phyloP scores from a whole-genome alignment of 768 basidiomycete genomes.

The Xerocomellus dryophilus region DNA sequence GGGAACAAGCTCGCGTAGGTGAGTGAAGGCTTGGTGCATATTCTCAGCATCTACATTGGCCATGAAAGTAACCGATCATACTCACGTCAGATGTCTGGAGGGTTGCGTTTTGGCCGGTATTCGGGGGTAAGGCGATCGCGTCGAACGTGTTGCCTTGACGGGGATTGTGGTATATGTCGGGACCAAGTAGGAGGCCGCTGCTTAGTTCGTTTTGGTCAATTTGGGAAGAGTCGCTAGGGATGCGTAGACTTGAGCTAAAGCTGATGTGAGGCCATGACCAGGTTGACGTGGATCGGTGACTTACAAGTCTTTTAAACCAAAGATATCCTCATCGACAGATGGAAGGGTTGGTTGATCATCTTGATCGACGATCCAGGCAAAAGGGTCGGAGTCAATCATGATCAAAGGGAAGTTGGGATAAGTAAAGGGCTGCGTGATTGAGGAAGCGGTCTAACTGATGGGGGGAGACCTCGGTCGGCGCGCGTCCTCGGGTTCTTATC shows the following conservation, averaged over 20 bases:
- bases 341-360: conserved; percentile 18
- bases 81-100: conserved; percentile 7
- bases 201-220: neutral
- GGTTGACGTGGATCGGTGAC: conserved; percentile 1
- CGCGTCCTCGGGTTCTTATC: conserved; percentile 31
- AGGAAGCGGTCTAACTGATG: conserved; percentile 1
- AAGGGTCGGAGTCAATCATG: conserved; percentile 12
- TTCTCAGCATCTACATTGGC: neutral
- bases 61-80: neutral
- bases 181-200: conserved; percentile 15
- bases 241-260: conserved; percentile 1
- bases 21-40: neutral
- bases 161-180: neutral
- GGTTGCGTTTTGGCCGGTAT: neutral
- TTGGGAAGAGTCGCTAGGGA: neutral
- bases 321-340: conserved; percentile 23
- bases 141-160: neutral
- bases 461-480: conserved; percentile 8
- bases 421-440: neutral
- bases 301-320: conserved; percentile 20
- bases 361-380: conserved; percentile 18
- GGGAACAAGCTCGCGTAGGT: conserved; percentile 1
- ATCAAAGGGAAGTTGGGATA: neutral
- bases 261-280: conserved; percentile 7
- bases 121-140: neutral